These are phyloP conservation scores for Hypoxylon cercidicola DNA, from an alignment of 495 filamentous ascomycete genomes.

Conservation along the genomic window DNA sequence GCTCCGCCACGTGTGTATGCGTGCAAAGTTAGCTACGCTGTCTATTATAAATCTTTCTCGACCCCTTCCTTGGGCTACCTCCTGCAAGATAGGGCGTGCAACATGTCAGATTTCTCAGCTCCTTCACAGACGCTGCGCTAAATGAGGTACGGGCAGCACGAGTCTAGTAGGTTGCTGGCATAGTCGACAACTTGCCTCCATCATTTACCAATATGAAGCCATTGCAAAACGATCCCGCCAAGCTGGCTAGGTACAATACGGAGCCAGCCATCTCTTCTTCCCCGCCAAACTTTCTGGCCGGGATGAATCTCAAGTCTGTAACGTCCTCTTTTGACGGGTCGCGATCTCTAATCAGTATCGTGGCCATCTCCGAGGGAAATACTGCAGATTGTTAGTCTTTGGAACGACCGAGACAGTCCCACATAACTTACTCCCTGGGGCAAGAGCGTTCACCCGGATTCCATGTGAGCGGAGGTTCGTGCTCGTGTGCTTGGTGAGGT, in stretches of 20 bases:
- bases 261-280: constrained; percentile 14
- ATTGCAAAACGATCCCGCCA: constrained; percentile 65
- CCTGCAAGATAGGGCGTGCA: not conserved
- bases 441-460: constrained; percentile 67
- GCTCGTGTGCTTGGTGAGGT: constrained; percentile 65
- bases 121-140: too few species aligned
- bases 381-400: constrained; percentile 44
- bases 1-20: constrained; percentile 4
- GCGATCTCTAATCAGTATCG: constrained; percentile 38
- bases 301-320: constrained; percentile 48
- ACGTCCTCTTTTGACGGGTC: constrained; percentile 51
- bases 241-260: constrained; percentile 41
- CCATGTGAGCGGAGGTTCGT: constrained; percentile 57
- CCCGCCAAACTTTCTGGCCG: constrained; percentile 57
- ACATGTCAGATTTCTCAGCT: constrained; percentile 1
- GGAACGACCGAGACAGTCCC: not conserved
- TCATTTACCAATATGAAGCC: constrained; percentile 66
- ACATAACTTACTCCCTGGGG: constrained; percentile 63
- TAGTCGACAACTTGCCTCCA: constrained; percentile 62
- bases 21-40: constrained; percentile 19
- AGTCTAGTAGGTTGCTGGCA: constrained; percentile 58
- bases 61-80: constrained; percentile 10
- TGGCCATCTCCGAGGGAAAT: constrained; percentile 64
- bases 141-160: too few species aligned
- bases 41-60: constrained; percentile 10